These are phyloP conservation scores for Salix viminalis DNA, from an alignment of 345 rosid species.

Conservation along the genomic window DNA sequence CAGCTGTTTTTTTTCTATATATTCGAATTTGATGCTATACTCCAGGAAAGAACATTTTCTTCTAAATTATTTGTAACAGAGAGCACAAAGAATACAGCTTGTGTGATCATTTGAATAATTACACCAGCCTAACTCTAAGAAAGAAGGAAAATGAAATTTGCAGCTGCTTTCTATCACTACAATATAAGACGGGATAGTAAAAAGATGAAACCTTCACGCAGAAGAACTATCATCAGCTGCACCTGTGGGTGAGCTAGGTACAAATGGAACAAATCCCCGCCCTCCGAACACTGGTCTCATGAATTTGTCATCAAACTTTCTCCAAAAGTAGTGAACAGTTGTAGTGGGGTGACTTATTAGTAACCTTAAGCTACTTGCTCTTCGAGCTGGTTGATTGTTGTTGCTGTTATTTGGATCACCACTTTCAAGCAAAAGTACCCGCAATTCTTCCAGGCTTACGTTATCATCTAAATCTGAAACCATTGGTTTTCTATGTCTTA, in stretches of 20 bases:
- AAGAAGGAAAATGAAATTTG: too few relatives aligned
- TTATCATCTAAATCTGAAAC: constrained; percentile 38
- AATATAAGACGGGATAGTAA: neutral
- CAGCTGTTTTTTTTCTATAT: too few relatives aligned
- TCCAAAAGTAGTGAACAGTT: constrained; percentile 60
- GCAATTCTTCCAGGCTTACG: constrained; percentile 56
- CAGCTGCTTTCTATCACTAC: neutral
- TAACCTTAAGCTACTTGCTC: constrained; percentile 40
- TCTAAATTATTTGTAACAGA: too few relatives aligned
- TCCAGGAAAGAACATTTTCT: neutral
- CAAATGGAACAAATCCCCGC: constrained; percentile 53
- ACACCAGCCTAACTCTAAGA: too few relatives aligned
- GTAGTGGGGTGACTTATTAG: constrained; percentile 45
- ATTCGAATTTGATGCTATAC: neutral
- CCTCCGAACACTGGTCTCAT: constrained; percentile 80
- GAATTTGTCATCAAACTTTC: constrained; percentile 59
- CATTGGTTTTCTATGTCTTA: constrained; percentile 33
- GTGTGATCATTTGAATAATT: too few relatives aligned
- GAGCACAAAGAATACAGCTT: too few relatives aligned
- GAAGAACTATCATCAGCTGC: constrained; percentile 34
- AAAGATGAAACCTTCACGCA: neutral
- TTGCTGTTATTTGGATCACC: constrained; percentile 31
- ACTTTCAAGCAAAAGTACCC: constrained; percentile 43
- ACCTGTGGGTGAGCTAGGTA: constrained; percentile 47
- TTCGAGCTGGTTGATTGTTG: constrained; percentile 2